Base-by-base conservation (phyloP, 805 yeast species). In the Teunomyces aglyptinius region DNA sequence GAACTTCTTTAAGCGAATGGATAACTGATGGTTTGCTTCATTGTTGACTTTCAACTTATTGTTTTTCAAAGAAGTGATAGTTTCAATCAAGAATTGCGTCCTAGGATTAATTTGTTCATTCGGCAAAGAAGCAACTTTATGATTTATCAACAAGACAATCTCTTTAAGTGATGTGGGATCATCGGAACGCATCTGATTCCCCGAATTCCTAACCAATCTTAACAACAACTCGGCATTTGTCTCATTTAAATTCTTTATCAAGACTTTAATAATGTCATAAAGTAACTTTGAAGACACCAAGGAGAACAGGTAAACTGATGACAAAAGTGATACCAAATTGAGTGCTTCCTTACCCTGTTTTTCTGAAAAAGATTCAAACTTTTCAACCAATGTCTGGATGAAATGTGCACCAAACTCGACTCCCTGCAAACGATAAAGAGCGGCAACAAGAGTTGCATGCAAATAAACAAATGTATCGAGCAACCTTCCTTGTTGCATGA, bases 381-480 rank as follows among this genome's bases (percentile, higher is more conserved):
- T 75, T 50, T 88, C 96, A n/a, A 91, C 86, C 46, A 87, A 60
- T 0, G 80, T 73, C 60, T 94, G 99, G 28, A 90, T 74, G 49
- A 90, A 85, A 54, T 72, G 78, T 0, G 97, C 99, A 49, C 96
- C 97, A 63, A 89, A 86, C 51, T 89, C 96, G 32, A 83, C 80
- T 16, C 99, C 98, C 54, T 87, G 86, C 16, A 83, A 58, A 49
- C 86, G 77, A 67, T 86, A 89, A 19, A 94, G 63, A 0, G 96
- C 85, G 18, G 83, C 83, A 2, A 84, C 78, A 6, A 89, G 73
- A 5, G 89, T 84, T 1, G 96, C 86, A 63, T 92, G 91, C 27
- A 88, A 73, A 49, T 86, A 78, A 33, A 91, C 80, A 61, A 89
- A 89, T 1, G 86, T 80, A 52, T 91, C 97, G 41, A 89, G 68